These are phyloP conservation scores for Microstegium vimineum DNA, from an alignment of 176 grass and related monocot species.

Conservation along the genomic window DNA sequence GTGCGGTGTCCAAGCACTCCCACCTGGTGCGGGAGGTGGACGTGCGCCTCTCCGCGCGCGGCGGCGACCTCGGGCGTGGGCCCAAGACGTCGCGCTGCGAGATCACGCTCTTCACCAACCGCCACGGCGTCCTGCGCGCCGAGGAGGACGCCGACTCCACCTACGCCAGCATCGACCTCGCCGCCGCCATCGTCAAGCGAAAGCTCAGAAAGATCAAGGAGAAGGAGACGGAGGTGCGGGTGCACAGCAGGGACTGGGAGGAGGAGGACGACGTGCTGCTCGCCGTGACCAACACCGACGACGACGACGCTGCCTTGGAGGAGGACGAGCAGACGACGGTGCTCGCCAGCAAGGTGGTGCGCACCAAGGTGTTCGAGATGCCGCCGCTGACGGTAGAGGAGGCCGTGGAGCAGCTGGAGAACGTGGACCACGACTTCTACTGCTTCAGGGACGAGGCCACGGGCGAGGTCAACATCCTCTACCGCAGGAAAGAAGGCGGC, in stretches of 20 bases:
- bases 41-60: slow-evolving; percentile 70
- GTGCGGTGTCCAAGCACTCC: slow-evolving; percentile 70
- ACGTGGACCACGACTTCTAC: slow-evolving; percentile 83
- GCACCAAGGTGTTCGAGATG: slow-evolving; percentile 94
- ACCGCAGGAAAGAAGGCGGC: slow-evolving; percentile 78
- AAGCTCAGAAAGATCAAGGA: slow-evolving; percentile 96
- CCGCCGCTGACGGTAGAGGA: slow-evolving; percentile 87
- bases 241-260: background rate
- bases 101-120: slow-evolving; percentile 80
- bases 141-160: slow-evolving; percentile 79
- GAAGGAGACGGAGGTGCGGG: slow-evolving; percentile 62
- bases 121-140: slow-evolving; percentile 75
- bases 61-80: slow-evolving; percentile 64
- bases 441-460: slow-evolving; percentile 84
- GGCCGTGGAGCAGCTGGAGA: slow-evolving; percentile 73
- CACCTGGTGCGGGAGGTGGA: slow-evolving; percentile 81
- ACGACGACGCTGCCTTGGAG: background rate
- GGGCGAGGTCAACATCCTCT: slow-evolving; percentile 82
- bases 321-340: slow-evolving; percentile 59
- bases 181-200: slow-evolving; percentile 72
- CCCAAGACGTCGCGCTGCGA: slow-evolving; percentile 73
- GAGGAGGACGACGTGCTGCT: background rate
- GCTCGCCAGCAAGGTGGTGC: slow-evolving; percentile 69
- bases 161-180: slow-evolving; percentile 82
- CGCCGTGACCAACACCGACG: too few relatives aligned